Base-by-base conservation (phyloP, 2,329 filamentous ascomycete genomes). In the Trichoderma harzianum region DNA sequence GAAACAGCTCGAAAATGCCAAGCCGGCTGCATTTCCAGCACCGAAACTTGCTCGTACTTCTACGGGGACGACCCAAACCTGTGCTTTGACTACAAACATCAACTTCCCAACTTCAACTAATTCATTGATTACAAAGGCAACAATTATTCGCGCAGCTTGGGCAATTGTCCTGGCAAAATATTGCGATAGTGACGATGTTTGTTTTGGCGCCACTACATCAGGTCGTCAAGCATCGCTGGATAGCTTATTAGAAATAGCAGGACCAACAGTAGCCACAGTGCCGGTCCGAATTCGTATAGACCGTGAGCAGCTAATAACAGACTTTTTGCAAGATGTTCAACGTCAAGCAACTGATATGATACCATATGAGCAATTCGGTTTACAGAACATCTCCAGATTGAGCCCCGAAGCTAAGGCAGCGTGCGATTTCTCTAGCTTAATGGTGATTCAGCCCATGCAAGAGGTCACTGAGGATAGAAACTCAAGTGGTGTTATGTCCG, bases 301-400 rank as follows among this genome's bases (percentile, higher is more conserved):
- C 7, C 43, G 21, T 24, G 53, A 65, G 18, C 63, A 73, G 26
- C 64, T 63, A 18, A 32, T 72, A 30, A 21, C 21, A 1, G 43
- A 67, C 12, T 76, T 73, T 16, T 69, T 76, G 2, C 65, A 68
- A 28, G 39, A 43, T 12, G 62, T 78, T 6, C 78, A 80, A 72
- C 66, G 71, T 16, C 73, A 73, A 69, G 70, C 75, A 4, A 64
- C 73, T 14, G 76, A 78, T 47, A 76, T 76, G 75, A 72, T 75
- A 10, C 68, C 73, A 2, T 75, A 70, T 58, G 79, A 77, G 64
- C 74, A 79, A 12, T 72, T 77, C 16, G 77, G 77, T 8, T 68
- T 81, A 4, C 75, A 77, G 14, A 75, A 79, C 51, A 74, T 60
- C 85, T 57, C 67, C 5, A 71, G 64, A 36, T 2, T 72, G 8